phyloP scores from a whole-genome alignment of 345 rosid species.

The Camelina neglecta region DNA sequence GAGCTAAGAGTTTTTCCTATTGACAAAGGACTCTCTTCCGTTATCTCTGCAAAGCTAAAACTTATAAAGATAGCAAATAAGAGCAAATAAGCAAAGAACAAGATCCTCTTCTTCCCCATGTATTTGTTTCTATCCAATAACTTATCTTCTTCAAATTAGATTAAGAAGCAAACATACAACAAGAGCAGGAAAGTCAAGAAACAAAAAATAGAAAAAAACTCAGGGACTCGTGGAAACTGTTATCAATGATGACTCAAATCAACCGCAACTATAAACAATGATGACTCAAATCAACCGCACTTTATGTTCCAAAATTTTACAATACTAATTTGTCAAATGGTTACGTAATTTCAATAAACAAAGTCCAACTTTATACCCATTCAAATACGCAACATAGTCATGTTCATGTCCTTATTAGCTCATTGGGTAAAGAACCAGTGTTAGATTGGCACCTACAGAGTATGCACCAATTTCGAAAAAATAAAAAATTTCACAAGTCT shows the following conservation, averaged over 20 bases:
- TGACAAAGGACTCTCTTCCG: background rate
- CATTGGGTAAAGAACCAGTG: background rate
- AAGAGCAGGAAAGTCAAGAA: background rate
- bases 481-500: background rate
- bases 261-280: background rate
- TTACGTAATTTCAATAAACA: background rate
- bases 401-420: background rate
- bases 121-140: conserved; percentile 13
- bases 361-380: background rate
- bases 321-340: conserved; percentile 2
- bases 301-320: conserved; percentile 8
- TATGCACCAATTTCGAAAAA: background rate
- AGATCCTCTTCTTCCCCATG: background rate
- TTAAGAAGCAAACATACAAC: background rate
- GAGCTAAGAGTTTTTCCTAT: background rate
- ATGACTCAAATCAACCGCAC: background rate
- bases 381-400: background rate
- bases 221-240: background rate
- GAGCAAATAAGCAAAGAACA: conserved; percentile 26
- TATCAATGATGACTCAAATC: background rate
- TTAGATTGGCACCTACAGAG: background rate
- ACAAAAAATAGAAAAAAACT: background rate
- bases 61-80: background rate
- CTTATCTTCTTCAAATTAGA: background rate
- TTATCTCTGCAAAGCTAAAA: conserved; percentile 15